Conservation (phyloP, 2,329 filamentous ascomycete genomes). For the Talaromyces pinophilus region DNA sequence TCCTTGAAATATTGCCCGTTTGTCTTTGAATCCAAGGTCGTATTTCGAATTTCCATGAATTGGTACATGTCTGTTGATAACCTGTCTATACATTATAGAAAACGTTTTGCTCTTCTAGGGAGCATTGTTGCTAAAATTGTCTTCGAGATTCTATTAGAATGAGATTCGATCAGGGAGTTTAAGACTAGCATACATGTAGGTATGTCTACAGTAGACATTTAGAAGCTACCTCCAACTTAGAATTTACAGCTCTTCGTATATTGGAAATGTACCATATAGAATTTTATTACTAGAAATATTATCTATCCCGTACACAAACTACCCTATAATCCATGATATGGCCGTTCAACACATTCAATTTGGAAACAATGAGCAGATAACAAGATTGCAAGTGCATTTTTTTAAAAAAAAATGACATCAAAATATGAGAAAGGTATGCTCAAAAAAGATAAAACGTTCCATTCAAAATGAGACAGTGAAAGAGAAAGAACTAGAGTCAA, state of each 20-base stretch:
- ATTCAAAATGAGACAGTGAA: background rate
- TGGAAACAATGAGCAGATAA: background rate
- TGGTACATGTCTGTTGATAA: background rate
- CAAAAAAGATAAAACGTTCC: no score
- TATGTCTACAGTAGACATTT: no score
- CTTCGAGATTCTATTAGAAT: background rate
- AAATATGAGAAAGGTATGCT: background rate
- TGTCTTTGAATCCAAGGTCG: background rate
- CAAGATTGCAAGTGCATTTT: background rate
- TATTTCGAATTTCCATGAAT: background rate
- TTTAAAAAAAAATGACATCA: conserved; percentile 10
- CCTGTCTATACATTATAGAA: background rate
- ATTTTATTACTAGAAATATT: conserved; percentile 7
- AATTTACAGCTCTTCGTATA: background rate
- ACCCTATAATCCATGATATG: conserved; percentile 4
- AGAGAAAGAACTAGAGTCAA: background rate
- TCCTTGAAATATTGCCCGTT: background rate
- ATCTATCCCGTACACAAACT: conserved; percentile 9
- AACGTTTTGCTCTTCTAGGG: background rate
- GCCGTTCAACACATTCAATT: background rate
- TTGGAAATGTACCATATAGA: background rate
- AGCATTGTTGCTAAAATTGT: background rate
- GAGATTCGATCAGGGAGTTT: background rate
- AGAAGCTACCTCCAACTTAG: no score
- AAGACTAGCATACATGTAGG: background rate